Evolutionary conservation across 129 eudicot genomes (phyloP).

Genomic region (Flaveria linearis): DNA sequence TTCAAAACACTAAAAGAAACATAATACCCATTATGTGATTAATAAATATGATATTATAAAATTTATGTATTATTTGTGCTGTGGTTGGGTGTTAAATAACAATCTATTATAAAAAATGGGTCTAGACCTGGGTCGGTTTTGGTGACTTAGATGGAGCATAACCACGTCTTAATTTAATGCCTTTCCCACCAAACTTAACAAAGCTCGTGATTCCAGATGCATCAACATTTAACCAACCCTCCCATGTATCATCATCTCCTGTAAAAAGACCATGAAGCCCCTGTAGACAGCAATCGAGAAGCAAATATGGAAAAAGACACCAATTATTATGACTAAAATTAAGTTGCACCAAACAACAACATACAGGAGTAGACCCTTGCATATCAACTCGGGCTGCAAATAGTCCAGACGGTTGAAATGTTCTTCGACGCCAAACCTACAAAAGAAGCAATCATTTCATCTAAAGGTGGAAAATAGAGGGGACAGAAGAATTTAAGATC

Average conservation of each 20-base stretch:
- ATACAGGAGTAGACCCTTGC: conserved; percentile 91
- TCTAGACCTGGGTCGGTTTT: conserved; percentile 81
- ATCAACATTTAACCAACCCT: conserved; percentile 79
- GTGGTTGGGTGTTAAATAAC: neutral
- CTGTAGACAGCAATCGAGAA: conserved; percentile 42
- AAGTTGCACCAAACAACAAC: conserved; percentile 27
- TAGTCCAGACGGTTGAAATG: conserved; percentile 94
- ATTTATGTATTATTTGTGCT: neutral
- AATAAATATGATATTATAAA: neutral
- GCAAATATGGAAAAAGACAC: neutral
- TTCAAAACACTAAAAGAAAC: neutral
- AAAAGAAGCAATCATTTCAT: conserved; percentile 17
- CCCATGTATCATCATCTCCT: conserved; percentile 99
- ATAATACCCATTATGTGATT: neutral
- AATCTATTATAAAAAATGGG: neutral
- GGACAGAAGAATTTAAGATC: no score
- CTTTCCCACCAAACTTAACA: conserved; percentile 61
- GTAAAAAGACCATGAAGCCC: conserved; percentile 97
- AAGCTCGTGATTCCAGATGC: conserved; percentile 74
- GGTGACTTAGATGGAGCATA: conserved; percentile 84
- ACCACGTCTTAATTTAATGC: conserved; percentile 85
- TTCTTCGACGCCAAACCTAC: conserved; percentile 96
- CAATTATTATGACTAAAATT: neutral
- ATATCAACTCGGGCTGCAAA: conserved; percentile 98
- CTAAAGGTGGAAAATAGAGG: neutral